A percentile compares a stretch with the other conserved stretches of the same genome.
Evolutionary conservation across 2,329 filamentous ascomycete genomes (phyloP).

Genomic region (Penicillium hordei): DNA sequence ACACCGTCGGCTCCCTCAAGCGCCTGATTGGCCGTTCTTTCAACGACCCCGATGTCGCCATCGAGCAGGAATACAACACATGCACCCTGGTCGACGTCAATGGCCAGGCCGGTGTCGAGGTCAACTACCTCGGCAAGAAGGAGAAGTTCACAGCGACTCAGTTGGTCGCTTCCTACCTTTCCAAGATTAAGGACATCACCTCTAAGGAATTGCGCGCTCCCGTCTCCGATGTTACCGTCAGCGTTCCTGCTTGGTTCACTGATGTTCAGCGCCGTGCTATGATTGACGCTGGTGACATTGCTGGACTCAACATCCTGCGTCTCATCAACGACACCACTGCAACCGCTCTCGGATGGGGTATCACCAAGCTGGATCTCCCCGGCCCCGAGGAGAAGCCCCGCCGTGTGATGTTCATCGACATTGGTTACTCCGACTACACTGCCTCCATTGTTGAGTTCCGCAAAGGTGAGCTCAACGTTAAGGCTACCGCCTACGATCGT

Average conservation of each 20-base stretch:
- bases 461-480: conserved; percentile 94
- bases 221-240: conserved; percentile 90
- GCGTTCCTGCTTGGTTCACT: conserved; percentile 95
- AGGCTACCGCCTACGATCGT: conserved; percentile 87
- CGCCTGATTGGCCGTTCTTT: conserved; percentile 84
- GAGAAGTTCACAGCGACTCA: conserved; percentile 93
- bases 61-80: conserved; percentile 89
- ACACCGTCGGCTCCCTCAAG: conserved; percentile 91
- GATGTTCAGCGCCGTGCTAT: conserved; percentile 87
- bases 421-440: conserved; percentile 96
- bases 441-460: conserved; percentile 92
- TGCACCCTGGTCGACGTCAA: conserved; percentile 83
- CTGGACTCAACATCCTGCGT: conserved; percentile 86
- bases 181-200: conserved; percentile 88
- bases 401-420: conserved; percentile 87
- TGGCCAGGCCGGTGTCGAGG: conserved; percentile 92
- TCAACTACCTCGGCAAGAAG: conserved; percentile 91
- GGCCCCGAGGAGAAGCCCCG: conserved; percentile 85
- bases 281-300: conserved; percentile 88
- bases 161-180: conserved; percentile 91
- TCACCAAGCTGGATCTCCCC: conserved; percentile 95
- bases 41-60: conserved; percentile 85
- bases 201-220: conserved; percentile 84
- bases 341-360: conserved; percentile 92
- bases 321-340: conserved; percentile 98